phyloP scores from a whole-genome alignment of 352 stramenopile species.

The Phytopythium litorale region DNA sequence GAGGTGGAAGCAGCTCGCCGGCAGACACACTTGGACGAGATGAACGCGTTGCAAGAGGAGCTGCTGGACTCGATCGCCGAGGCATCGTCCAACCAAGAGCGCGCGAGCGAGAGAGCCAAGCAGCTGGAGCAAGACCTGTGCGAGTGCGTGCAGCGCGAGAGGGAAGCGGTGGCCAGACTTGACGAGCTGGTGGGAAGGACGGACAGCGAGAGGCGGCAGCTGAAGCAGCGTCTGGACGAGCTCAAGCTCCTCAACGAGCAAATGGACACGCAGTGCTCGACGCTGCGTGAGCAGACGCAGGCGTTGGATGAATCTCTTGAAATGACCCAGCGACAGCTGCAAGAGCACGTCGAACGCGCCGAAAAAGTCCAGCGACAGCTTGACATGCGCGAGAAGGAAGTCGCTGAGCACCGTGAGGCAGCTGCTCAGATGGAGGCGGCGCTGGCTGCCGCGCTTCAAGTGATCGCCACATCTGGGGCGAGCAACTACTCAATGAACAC shows the following conservation, averaged over 20 bases:
- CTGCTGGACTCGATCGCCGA: slow-evolving; percentile 55
- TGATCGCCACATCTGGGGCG: not conserved
- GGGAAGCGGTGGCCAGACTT: slow-evolving; percentile 4
- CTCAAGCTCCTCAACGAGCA: slow-evolving; percentile 8
- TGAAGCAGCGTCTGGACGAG: slow-evolving; percentile 10
- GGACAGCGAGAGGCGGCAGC: slow-evolving; percentile 4
- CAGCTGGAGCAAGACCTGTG: slow-evolving; percentile 23
- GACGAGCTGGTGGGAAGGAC: slow-evolving; percentile 14
- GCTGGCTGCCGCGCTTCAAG: not conserved
- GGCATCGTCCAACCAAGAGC: slow-evolving; percentile 27
- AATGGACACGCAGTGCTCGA: slow-evolving; percentile 8
- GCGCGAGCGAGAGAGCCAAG: slow-evolving; percentile 21
- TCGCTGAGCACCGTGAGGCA: not conserved
- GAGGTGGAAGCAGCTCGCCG: slow-evolving; percentile 17
- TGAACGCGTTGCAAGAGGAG: slow-evolving; percentile 67
- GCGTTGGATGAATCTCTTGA: not conserved
- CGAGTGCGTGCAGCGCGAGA: slow-evolving; percentile 8
- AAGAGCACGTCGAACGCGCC: not conserved
- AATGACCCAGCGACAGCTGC: not conserved
- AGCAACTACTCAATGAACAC: not conserved
- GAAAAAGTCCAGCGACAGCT: not conserved
- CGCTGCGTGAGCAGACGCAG: not conserved
- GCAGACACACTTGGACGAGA: slow-evolving; percentile 43
- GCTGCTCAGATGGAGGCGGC: not conserved
- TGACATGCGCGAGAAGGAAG: not conserved